Conservation (phyloP, 768 basidiomycete species). For the Dacryopinax primogenitus region DNA sequence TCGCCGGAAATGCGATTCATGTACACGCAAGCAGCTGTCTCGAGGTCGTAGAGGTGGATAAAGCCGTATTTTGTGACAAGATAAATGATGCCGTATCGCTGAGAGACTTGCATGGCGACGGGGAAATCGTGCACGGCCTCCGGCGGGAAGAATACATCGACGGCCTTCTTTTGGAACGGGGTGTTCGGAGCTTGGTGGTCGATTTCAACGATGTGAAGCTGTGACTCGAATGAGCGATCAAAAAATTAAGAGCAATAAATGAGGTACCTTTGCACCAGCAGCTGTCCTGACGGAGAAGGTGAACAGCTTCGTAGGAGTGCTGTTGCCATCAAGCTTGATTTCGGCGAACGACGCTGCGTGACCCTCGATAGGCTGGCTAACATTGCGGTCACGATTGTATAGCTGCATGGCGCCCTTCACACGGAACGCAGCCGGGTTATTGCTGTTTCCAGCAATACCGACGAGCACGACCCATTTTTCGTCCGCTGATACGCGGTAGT, state of each 20-base stretch:
- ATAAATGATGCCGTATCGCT: slow-evolving; percentile 92
- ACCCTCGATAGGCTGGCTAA: slow-evolving; percentile 96
- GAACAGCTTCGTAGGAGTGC: slow-evolving; percentile 78
- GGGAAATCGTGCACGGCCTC: slow-evolving; percentile 98
- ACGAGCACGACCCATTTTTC: slow-evolving; percentile 97
- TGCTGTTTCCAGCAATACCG: slow-evolving; percentile 83
- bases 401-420: slow-evolving; percentile 98
- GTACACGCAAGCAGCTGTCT: slow-evolving; percentile 93
- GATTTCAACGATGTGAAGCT: slow-evolving; percentile 98
- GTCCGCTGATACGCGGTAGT: slow-evolving; percentile 83
- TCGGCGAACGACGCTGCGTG: slow-evolving; percentile 95
- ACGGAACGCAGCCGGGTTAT: slow-evolving; percentile 93
- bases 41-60: slow-evolving; percentile 97
- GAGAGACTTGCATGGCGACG: slow-evolving; percentile 97
- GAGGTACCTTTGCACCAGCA: slow-evolving; percentile 86
- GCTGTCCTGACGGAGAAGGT: slow-evolving; percentile 91
- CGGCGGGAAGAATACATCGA: slow-evolving; percentile 97
- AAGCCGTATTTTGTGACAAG: slow-evolving; percentile 98
- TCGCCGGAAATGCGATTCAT: slow-evolving; percentile 99
- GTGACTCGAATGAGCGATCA: slow-evolving; percentile 14
- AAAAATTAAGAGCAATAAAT: background rate
- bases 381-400: slow-evolving; percentile 81
- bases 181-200: slow-evolving; percentile 89
- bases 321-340: slow-evolving; percentile 78
- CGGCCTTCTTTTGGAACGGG: slow-evolving; percentile 90